Percentiles rank a stretch among this genome's conserved stretches.
Evolutionary conservation across 2,329 filamentous ascomycete genomes (phyloP).

Genomic region (Stagonosporopsis vannaccii): DNA sequence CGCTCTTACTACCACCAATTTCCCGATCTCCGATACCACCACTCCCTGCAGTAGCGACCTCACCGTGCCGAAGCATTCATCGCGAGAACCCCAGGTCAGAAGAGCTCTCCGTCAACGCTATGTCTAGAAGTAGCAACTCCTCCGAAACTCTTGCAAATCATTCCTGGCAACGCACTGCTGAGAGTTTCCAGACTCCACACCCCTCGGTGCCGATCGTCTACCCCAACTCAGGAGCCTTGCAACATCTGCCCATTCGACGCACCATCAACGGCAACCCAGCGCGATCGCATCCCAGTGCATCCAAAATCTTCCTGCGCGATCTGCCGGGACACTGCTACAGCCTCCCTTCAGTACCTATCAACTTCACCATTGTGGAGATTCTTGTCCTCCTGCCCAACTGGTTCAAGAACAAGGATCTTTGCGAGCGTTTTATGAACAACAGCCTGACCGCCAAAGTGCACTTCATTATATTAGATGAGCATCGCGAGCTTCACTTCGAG

Average conservation of each 20-base stretch:
- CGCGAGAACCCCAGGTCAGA: neutral
- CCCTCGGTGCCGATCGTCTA: neutral
- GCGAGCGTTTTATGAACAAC: constrained; percentile 26
- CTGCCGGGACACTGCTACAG: constrained; percentile 20
- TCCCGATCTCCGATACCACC: neutral
- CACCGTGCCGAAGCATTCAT: neutral
- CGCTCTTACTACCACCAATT: neutral
- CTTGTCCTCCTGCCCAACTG: constrained; percentile 26
- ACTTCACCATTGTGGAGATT: constrained; percentile 29
- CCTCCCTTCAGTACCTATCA: constrained; percentile 15
- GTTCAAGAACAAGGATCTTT: constrained; percentile 22
- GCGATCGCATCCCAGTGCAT: neutral
- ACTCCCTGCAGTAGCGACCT: neutral
- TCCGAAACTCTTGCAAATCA: neutral
- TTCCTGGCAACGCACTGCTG: neutral
- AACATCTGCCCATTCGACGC: constrained; percentile 2
- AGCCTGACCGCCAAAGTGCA: constrained; percentile 22
- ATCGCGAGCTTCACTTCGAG: constrained; percentile 15
- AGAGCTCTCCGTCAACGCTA: neutral
- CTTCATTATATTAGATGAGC: constrained; percentile 23
- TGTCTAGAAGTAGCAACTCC: neutral
- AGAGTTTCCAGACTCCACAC: neutral
- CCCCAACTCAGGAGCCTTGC: constrained; percentile 1
- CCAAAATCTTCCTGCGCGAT: constrained; percentile 9
- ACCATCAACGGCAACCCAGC: constrained; percentile 16